phyloP scores from a whole-genome alignment of 306 rosid species.

The Oemleria cerasiformis region DNA sequence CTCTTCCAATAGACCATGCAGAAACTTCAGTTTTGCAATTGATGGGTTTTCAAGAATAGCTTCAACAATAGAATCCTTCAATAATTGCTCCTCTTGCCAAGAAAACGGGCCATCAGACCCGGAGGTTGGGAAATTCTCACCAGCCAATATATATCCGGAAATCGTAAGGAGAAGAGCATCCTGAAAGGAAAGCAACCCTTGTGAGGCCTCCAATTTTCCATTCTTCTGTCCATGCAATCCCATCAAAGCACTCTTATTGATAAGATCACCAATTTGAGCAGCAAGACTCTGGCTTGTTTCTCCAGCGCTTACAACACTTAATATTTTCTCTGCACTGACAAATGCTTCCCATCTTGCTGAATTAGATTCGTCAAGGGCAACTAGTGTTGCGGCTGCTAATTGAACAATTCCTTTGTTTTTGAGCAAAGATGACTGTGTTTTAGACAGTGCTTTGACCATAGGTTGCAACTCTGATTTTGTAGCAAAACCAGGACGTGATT shows the following conservation, averaged over 20 bases:
- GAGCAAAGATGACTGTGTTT: conserved; percentile 60
- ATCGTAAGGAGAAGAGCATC: conserved; percentile 77
- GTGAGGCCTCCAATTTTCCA: conserved; percentile 46
- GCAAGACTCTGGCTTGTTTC: conserved; percentile 95
- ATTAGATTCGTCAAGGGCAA: conserved; percentile 67
- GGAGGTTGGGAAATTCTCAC: conserved; percentile 85
- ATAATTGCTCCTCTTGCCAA: conserved; percentile 89
- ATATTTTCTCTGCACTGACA: conserved; percentile 68
- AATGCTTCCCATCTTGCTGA: conserved; percentile 79
- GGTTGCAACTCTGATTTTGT: conserved; percentile 64
- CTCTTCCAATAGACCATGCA: conserved; percentile 73
- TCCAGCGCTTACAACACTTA: conserved; percentile 61
- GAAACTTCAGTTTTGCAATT: conserved; percentile 64
- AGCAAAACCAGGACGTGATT: conserved; percentile 61
- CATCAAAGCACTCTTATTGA: conserved; percentile 68
- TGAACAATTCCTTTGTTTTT: conserved; percentile 90
- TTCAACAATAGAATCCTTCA: conserved; percentile 81
- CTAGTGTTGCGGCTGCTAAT: conserved; percentile 72
- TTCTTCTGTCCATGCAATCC: conserved; percentile 50
- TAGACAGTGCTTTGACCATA: conserved; percentile 70
- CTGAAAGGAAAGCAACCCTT: conserved; percentile 67
- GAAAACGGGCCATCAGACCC: conserved; percentile 90
- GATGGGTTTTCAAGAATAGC: conserved; percentile 83
- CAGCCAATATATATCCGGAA: conserved; percentile 81
- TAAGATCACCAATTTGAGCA: conserved; percentile 80